These are phyloP conservation scores for Pestalotiopsis fici DNA, from an alignment of 2,329 filamentous ascomycete species.

Conservation along the genomic window DNA sequence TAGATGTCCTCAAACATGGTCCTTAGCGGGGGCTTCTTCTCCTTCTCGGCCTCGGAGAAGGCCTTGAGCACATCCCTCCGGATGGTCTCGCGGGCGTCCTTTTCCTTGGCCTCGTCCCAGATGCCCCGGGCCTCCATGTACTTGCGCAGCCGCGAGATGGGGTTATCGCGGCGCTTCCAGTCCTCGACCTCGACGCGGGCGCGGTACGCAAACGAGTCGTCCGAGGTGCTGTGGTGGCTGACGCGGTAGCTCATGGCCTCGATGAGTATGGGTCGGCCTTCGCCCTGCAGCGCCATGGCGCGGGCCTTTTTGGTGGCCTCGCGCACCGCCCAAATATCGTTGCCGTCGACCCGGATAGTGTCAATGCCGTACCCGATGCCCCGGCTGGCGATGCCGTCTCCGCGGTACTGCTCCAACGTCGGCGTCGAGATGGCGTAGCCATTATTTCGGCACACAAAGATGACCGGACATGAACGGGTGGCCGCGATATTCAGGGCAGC, in stretches of 20 bases:
- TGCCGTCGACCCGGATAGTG: conserved; percentile 90
- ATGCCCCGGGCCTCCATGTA: conserved; percentile 83
- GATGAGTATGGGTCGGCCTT: conserved; percentile 81
- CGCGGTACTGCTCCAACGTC: conserved; percentile 86
- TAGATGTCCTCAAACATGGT: conserved; percentile 87
- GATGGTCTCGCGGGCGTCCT: conserved; percentile 63
- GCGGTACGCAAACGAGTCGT: conserved; percentile 96
- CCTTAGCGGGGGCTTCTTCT: conserved; percentile 74
- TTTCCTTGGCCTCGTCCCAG: conserved; percentile 86
- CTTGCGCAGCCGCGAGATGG: conserved; percentile 81
- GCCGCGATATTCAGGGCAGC: conserved; percentile 89
- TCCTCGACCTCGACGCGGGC: conserved; percentile 92
- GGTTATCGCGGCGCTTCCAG: conserved; percentile 90
- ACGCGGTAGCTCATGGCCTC: conserved; percentile 99
- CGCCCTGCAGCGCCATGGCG: conserved; percentile 74
- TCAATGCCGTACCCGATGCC: conserved; percentile 93
- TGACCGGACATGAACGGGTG: conserved; percentile 80
- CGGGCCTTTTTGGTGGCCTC: conserved; percentile 79
- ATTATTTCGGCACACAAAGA: conserved; percentile 93
- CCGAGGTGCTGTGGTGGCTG: conserved; percentile 93
- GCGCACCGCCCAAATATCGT: conserved; percentile 86
- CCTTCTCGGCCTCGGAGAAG: conserved; percentile 80
- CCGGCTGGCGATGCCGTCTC: conserved; percentile 85
- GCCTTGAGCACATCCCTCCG: conserved; percentile 79
- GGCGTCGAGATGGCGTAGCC: conserved; percentile 90